Evolutionary conservation across 805 yeast genomes (phyloP).

Genomic region (Saccharomycopsis sp.): DNA sequence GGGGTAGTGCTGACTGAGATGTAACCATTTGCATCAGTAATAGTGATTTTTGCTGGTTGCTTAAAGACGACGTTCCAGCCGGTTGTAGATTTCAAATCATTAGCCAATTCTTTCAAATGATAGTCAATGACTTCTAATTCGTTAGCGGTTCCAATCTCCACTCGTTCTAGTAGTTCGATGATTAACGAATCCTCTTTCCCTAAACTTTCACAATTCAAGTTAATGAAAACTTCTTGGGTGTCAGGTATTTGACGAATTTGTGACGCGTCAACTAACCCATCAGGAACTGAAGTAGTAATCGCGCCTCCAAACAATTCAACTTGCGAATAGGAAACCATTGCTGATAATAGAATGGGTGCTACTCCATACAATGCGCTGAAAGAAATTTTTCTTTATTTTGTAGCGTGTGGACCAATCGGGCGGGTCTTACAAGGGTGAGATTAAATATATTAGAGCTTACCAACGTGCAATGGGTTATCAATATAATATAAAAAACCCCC

Average conservation of each 20-base stretch:
- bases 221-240: conserved; percentile 84
- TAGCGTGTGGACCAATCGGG: no score
- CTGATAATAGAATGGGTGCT: no score
- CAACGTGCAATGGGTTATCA: no score
- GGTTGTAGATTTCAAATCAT: conserved; percentile 27
- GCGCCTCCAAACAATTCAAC: conserved; percentile 74
- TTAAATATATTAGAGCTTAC: no score
- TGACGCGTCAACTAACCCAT: conserved; percentile 67
- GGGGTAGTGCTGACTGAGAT: conserved; percentile 35
- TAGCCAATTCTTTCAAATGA: conserved; percentile 53
- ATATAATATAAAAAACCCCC: no score
- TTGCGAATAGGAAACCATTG: conserved; percentile 1
- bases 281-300: conserved; percentile 51
- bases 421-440: no score
- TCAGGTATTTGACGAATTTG: conserved; percentile 80
- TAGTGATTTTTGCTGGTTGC: conserved; percentile 12
- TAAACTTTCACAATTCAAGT: conserved; percentile 27
- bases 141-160: conserved; percentile 24
- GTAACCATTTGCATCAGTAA: conserved; percentile 25
- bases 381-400: no score
- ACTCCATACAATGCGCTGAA: no score
- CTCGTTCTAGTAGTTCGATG: conserved; percentile 35
- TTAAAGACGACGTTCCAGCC: conserved; percentile 28
- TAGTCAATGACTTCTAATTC: conserved; percentile 37
- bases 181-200: conserved; percentile 29